Evolutionary conservation across 1,139 yeast species (phyloP).

Genomic region (Ogataea hybrid): DNA sequence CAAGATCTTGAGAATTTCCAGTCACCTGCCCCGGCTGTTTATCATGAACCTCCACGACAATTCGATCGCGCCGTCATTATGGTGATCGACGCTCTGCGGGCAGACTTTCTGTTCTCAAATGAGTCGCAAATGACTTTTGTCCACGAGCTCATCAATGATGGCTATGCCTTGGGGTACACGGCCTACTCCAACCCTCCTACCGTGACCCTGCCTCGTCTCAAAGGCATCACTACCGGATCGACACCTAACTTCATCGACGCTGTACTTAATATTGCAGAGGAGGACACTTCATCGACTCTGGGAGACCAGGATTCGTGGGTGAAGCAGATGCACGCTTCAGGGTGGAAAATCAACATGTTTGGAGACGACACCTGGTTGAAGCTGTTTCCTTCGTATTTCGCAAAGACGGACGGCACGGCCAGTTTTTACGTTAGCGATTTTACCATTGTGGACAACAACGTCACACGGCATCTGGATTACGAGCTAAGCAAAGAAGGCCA

Average conservation of each 20-base stretch:
- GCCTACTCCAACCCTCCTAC: constrained; percentile 90
- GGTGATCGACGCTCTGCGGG: constrained; percentile 90
- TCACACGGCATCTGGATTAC: constrained; percentile 74
- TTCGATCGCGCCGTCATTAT: constrained; percentile 72
- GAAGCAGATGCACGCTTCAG: constrained; percentile 49
- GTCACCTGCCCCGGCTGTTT: constrained; percentile 21
- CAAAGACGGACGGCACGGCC: constrained; percentile 77
- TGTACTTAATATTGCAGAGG: constrained; percentile 89
- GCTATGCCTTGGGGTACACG: constrained; percentile 81
- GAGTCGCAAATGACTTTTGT: constrained; percentile 61
- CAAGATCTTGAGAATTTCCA: constrained; percentile 23
- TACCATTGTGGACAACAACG: constrained; percentile 90
- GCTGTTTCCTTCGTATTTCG: constrained; percentile 69
- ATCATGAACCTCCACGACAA: constrained; percentile 39
- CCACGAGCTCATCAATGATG: constrained; percentile 63
- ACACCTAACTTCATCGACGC: constrained; percentile 84
- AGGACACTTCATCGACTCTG: constrained; percentile 74
- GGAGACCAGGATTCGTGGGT: constrained; percentile 86
- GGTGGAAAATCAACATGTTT: constrained; percentile 67
- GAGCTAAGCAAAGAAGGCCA: constrained; percentile 41
- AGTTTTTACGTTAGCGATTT: constrained; percentile 94
- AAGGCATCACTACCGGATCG: constrained; percentile 80
- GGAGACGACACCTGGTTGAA: constrained; percentile 99
- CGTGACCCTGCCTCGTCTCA: constrained; percentile 74
- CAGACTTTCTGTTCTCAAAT: constrained; percentile 77